Base-by-base conservation (phyloP, 331 rosid genomes). In the Phaseolus coccineus region DNA sequence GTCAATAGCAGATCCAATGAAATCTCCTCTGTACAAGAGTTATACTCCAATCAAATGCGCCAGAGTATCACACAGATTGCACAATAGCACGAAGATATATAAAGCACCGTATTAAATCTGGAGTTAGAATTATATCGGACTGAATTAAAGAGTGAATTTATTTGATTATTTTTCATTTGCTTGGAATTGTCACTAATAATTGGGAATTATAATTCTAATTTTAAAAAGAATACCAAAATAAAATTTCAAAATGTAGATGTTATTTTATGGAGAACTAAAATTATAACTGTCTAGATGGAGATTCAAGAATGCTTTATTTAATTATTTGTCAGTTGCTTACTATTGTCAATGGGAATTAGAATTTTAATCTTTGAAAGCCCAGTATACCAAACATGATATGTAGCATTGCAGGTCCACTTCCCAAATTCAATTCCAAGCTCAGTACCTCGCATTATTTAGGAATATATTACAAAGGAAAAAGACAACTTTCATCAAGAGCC, bases 51-150 rank as follows among this genome's bases (percentile, higher is more conserved):
- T 39, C 40, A 73, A 73, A 39, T 39, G 57, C 25, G 57, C 30
- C 56, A 58, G 15, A 44, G 27, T 42, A 28, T 30, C 58, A n/a
- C 68, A 58, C 5, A 74, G 30, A 42, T 15, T 40, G 57, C 44
- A 53, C 33, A 37, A 27, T 27, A 22, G 64, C 76, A 51, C 30
- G 19, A 51, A 48, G 42, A 25, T 15, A 63, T 3, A 24, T 25
- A 10, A 15, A 44, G 39, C 9, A 2, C 55, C 72, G 4, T 24
- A 68, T 24, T 68, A 44, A 42, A 24, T 22, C 22, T 67, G 72
- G 53, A 67, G 53, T 67, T 67, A 62, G 53, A 67, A 66, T 66
- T 40, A n/a, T 40, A 19, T n/a, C 50, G 27, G 30, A 37, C 71
- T 40, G 11, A 33, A 40, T 33, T 63, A 10, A 40, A 39, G 27